Evolutionary conservation across 768 basidiomycete genomes (phyloP).

Genomic region (Leucosporidium yakuticum): DNA sequence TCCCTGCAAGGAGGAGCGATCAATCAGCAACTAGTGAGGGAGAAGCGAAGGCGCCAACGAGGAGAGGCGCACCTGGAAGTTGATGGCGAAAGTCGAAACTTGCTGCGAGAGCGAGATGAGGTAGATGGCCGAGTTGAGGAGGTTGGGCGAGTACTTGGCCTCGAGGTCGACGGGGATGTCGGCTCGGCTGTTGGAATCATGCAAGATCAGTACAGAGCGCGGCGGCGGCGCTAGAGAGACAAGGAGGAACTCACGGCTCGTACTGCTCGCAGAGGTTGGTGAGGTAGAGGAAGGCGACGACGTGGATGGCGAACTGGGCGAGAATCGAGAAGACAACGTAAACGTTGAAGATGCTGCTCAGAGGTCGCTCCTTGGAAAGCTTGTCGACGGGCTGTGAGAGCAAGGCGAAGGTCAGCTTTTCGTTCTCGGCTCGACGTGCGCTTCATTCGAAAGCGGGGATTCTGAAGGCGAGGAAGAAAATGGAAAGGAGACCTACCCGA

Average conservation of each 20-base stretch:
- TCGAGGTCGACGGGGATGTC: slow-evolving; percentile 77
- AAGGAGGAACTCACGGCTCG: slow-evolving; percentile 54
- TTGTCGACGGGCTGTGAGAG: slow-evolving; percentile 80
- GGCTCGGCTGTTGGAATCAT: slow-evolving; percentile 47
- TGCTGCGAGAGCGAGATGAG: slow-evolving; percentile 92
- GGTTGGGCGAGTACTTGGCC: slow-evolving; percentile 88
- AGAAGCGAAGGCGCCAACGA: neutral
- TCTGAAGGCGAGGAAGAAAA: neutral
- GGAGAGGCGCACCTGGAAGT: slow-evolving; percentile 96
- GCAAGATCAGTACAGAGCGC: neutral
- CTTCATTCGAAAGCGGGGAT: neutral
- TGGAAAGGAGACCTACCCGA: slow-evolving; percentile 58
- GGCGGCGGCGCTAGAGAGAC: neutral
- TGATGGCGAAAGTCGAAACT: slow-evolving; percentile 96
- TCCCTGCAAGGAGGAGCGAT: slow-evolving; percentile 50
- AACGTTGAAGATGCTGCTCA: slow-evolving; percentile 93
- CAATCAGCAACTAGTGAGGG: too few species aligned
- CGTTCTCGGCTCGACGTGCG: slow-evolving; percentile 4
- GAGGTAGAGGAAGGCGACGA: slow-evolving; percentile 83
- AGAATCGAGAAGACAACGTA: slow-evolving; percentile 90
- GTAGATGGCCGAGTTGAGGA: slow-evolving; percentile 95
- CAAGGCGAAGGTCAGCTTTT: neutral
- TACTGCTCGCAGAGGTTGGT: slow-evolving; percentile 70
- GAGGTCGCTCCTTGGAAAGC: slow-evolving; percentile 82
- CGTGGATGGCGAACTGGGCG: slow-evolving; percentile 89